A percentile compares a stretch with the other conserved stretches of the same genome.
Conservation (phyloP, 2,329 filamentous ascomycete genomes). For the Aureobasidium sp. region DNA sequence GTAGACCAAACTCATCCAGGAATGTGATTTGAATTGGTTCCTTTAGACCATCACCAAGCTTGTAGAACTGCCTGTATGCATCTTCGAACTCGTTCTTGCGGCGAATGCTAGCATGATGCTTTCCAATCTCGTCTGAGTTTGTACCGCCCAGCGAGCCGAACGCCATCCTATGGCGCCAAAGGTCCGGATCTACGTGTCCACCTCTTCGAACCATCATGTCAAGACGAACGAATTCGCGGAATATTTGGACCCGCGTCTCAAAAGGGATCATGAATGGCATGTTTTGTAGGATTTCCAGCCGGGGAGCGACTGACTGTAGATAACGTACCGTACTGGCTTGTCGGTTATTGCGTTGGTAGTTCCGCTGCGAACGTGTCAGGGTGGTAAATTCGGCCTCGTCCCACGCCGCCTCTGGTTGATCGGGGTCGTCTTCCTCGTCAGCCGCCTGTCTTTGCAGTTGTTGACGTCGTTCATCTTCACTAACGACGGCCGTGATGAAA, state of each 20-base stretch:
- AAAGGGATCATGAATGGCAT: slow-evolving; percentile 98
- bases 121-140: slow-evolving; percentile 39
- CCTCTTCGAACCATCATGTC: slow-evolving; percentile 66
- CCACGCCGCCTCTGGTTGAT: slow-evolving; percentile 32
- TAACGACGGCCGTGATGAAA: slow-evolving; percentile 79
- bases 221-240: slow-evolving; percentile 80
- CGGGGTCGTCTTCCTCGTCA: slow-evolving; percentile 43
- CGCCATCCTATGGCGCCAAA: slow-evolving; percentile 55
- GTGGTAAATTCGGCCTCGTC: slow-evolving; percentile 24
- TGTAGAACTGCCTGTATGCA: slow-evolving; percentile 76
- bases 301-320: slow-evolving; percentile 72
- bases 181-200: slow-evolving; percentile 64
- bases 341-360: slow-evolving; percentile 52
- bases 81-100: slow-evolving; percentile 77
- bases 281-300: slow-evolving; percentile 84
- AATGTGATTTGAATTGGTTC: slow-evolving; percentile 97
- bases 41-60: slow-evolving; percentile 74
- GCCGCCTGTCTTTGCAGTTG: slow-evolving; percentile 58
- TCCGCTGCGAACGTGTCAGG: neutral
- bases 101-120: slow-evolving; percentile 68
- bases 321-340: slow-evolving; percentile 63
- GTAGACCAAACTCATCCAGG: slow-evolving; percentile 77
- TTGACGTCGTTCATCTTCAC: slow-evolving; percentile 74
- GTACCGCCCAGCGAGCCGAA: slow-evolving; percentile 16
- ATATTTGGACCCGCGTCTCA: slow-evolving; percentile 81